Conservation (phyloP, 2,329 filamentous ascomycete genomes). For the Penicillium sp. region DNA sequence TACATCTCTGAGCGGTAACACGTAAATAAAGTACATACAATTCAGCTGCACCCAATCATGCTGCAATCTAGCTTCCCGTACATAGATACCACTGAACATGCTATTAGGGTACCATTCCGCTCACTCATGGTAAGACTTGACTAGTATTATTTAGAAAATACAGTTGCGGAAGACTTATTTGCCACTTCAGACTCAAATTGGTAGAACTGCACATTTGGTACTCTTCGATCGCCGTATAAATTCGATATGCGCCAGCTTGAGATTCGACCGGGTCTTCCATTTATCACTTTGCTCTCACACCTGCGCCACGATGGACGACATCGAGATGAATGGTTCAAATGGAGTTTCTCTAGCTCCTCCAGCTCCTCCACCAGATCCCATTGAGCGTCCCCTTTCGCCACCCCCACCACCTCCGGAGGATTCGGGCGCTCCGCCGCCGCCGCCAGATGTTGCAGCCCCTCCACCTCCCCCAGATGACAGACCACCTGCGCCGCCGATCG, state of each 20-base stretch:
- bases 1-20: not conserved
- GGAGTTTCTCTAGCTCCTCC: constrained; percentile 19
- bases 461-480: constrained; percentile 44
- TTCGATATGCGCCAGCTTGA: constrained; percentile 24
- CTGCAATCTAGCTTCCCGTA: not conserved
- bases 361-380: constrained; percentile 23
- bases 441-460: constrained; percentile 37
- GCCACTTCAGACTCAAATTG: constrained; percentile 17
- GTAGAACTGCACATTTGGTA: constrained; percentile 17
- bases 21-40: not conserved
- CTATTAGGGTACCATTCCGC: not conserved
- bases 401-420: constrained; percentile 43
- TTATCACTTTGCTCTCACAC: not conserved
- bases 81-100: not conserved
- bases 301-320: constrained; percentile 33
- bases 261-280: not conserved
- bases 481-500: constrained; percentile 44
- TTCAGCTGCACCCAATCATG: not conserved
- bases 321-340: constrained; percentile 30
- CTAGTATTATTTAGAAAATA: not conserved
- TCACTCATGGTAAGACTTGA: not conserved
- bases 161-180: not conserved
- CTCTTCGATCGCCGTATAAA: constrained; percentile 27
- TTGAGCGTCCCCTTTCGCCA: constrained; percentile 40
- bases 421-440: constrained; percentile 43